Percentiles rank a stretch among this genome's conserved stretches.
phyloP scores from a whole-genome alignment of 495 filamentous ascomycete genomes.

The Neurospora sp. region DNA sequence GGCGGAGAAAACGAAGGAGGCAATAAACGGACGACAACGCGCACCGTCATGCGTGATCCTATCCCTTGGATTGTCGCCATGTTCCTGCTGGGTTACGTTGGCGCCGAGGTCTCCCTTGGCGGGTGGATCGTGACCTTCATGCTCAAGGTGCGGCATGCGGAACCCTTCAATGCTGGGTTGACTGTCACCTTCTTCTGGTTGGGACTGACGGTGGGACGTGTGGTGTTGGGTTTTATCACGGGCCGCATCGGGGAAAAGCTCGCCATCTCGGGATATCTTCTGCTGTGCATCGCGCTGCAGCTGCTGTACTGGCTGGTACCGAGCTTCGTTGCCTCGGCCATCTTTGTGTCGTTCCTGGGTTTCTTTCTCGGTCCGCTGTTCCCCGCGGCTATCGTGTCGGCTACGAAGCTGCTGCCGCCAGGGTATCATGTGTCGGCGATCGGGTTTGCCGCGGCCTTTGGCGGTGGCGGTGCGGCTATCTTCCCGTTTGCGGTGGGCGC shows the following conservation, averaged over 20 bases:
- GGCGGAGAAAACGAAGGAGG: slow-evolving; percentile 7
- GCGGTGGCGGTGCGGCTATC: slow-evolving; percentile 66
- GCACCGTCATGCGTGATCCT: slow-evolving; percentile 21
- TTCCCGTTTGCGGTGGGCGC: slow-evolving; percentile 80
- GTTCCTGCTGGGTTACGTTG: slow-evolving; percentile 74
- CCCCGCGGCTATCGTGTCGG: slow-evolving; percentile 66
- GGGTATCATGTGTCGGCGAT: slow-evolving; percentile 74
- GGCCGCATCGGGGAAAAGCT: slow-evolving; percentile 62
- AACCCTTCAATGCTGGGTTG: slow-evolving; percentile 62
- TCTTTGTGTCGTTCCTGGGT: slow-evolving; percentile 65
- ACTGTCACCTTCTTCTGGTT: slow-evolving; percentile 80
- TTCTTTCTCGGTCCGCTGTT: slow-evolving; percentile 75
- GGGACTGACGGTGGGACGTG: slow-evolving; percentile 66
- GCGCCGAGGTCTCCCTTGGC: slow-evolving; percentile 74
- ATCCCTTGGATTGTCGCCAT: slow-evolving; percentile 68
- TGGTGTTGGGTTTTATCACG: slow-evolving; percentile 60
- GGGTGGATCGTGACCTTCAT: slow-evolving; percentile 88
- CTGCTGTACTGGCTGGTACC: slow-evolving; percentile 78
- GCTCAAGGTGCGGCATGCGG: slow-evolving; percentile 61
- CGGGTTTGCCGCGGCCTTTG: slow-evolving; percentile 75
- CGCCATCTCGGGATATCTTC: slow-evolving; percentile 49
- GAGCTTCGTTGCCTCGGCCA: slow-evolving; percentile 59
- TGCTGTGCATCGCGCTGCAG: slow-evolving; percentile 56
- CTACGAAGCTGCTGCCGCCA: slow-evolving; percentile 70
- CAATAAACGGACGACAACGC: slow-evolving; percentile 20